Percentiles rank a stretch among this genome's conserved stretches.
phyloP scores from a whole-genome alignment of 1,139 yeast genomes.

The Yamadazyma buinensis region DNA sequence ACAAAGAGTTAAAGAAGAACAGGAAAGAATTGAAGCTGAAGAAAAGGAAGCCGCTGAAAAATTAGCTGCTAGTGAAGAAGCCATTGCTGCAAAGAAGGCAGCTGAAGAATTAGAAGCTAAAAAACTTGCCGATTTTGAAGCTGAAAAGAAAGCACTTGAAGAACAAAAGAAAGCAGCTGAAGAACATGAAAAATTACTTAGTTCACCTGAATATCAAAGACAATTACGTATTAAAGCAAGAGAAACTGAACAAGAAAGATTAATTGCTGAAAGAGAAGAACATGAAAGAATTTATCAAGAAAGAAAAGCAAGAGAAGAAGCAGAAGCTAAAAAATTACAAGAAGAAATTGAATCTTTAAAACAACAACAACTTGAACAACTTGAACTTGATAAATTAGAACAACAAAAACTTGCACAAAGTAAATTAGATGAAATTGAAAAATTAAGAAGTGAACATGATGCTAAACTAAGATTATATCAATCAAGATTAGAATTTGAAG shows the following conservation, averaged over 20 bases:
- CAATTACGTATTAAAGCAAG: constrained; percentile 22
- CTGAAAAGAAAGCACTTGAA: constrained; percentile 16
- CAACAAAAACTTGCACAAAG: constrained; percentile 32
- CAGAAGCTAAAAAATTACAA: constrained; percentile 23
- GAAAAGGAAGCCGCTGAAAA: constrained; percentile 28
- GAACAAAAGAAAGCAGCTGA: constrained; percentile 21
- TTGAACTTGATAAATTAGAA: constrained; percentile 25
- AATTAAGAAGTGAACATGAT: constrained; percentile 32
- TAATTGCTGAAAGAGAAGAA: constrained; percentile 24
- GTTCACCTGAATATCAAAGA: constrained; percentile 27
- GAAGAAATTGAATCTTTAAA: constrained; percentile 31
- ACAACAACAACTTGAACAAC: constrained; percentile 20
- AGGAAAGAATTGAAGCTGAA: constrained; percentile 26
- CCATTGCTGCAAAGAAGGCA: constrained; percentile 14
- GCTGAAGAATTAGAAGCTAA: constrained; percentile 12
- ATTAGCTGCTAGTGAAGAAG: constrained; percentile 17
- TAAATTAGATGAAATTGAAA: constrained; percentile 32
- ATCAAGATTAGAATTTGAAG: constrained; percentile 33
- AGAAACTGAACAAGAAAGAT: constrained; percentile 25
- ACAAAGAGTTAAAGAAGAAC: constrained; percentile 32
- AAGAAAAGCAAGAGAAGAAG: constrained; percentile 24
- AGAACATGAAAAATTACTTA: constrained; percentile 17
- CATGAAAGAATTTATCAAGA: constrained; percentile 24
- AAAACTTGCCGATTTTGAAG: constrained; percentile 15
- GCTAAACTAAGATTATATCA: constrained; percentile 27